These are phyloP conservation scores for Hemerocallis citrina DNA, from an alignment of 106 monocot genomes.

Conservation along the genomic window DNA sequence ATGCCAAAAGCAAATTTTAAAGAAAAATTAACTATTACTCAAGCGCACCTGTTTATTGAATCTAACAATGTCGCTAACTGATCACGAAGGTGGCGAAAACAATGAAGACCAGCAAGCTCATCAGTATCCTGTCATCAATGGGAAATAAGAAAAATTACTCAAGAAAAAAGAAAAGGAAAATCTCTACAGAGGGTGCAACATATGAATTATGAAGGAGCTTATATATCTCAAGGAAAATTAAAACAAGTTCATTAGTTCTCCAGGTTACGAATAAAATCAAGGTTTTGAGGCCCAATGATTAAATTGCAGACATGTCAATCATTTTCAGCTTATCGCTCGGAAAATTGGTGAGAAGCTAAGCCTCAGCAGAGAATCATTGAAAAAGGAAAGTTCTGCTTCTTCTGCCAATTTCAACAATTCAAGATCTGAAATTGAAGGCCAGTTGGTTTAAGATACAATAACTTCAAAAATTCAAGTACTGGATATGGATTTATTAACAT, in stretches of 20 bases:
- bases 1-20: background rate
- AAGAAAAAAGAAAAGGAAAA: background rate
- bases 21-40: background rate
- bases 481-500: too few relatives aligned
- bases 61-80: conserved; percentile 62
- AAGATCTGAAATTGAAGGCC: background rate
- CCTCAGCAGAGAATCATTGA: background rate
- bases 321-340: background rate
- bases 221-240: background rate
- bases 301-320: background rate
- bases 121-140: conserved; percentile 60
- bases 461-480: too few relatives aligned
- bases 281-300: background rate
- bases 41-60: conserved; percentile 74
- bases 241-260: background rate
- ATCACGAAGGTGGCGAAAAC: conserved; percentile 91
- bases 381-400: background rate
- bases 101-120: conserved; percentile 94
- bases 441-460: background rate
- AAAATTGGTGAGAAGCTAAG: background rate
- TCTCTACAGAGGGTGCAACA: background rate
- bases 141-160: background rate
- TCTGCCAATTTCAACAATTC: background rate
- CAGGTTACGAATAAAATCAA: background rate
- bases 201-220: background rate